Evolutionary conservation across 202 grass and related monocot species (phyloP), one percentile per base, ranked within the genome.

Genomic region (Carex arenaria): DNA sequence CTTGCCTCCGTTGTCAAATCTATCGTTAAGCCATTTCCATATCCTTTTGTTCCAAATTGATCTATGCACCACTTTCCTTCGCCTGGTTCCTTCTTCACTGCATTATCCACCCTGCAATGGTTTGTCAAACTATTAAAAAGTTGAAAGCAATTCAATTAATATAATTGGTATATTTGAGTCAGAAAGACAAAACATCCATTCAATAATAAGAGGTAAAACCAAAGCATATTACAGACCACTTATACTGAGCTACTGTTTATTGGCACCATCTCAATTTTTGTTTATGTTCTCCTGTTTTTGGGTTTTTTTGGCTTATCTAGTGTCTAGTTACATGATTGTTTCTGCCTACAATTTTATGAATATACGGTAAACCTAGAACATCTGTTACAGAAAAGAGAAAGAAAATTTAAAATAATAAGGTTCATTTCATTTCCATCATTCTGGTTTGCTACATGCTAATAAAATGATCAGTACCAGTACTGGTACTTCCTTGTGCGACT

Each of bases 1-100:
- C 67, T 82, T 66, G 43, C 78, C 10, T 80, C 78, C 59, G 28
- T 42, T 43, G 78, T 64, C 40, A 80, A 47, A 64, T 64, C 78
- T 14, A 80, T 61, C 49, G 78, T 63, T 64, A 42, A 64, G 67
- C 62, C 10, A 82, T 51, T 52, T 55, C 61, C 61, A 52, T 67
- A 67, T 52, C 43, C 60, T 68, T 67, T 67, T 32, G 34, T 30
- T 55, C 38, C 80, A 32, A 52, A 67, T 67, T 67, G 80, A 68
- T 68, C 61, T 22, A 36, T 31, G 12, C 61, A 68, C 60, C 61
- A 52, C 15, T 82, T 82, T 34, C 47, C 80, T 54, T 82, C 80
- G 1, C 47, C 45, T 2, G 40, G 15, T 68, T 82, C 61, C 38
- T 82, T 82, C 62, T 32, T 32, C 2, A 15, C 80, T 30, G 14